phyloP scores from a whole-genome alignment of 176 grass and related monocot species.

The Typha latifolia region DNA sequence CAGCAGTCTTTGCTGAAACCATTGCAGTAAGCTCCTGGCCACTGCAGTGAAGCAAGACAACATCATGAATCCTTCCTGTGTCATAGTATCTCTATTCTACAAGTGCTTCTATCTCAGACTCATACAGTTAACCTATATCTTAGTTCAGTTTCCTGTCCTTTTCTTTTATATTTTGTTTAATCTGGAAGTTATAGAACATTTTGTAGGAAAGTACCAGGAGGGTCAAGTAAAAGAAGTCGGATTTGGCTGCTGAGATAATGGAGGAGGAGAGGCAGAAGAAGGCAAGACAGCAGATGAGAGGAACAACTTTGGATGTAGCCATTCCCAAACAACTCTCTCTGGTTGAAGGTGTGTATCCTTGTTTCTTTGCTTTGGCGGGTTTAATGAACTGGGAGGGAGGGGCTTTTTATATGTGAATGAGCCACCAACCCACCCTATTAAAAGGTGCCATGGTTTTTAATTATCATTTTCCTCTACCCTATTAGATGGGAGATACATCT shows the following conservation, averaged over 20 bases:
- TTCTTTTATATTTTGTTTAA: background rate
- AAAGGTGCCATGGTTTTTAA: too few relatives aligned
- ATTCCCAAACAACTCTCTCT: conserved; percentile 1
- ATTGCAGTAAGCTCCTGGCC: conserved; percentile 22
- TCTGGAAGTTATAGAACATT: too few relatives aligned
- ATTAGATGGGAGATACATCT: too few relatives aligned
- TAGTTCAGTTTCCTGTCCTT: background rate
- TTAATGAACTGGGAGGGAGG: too few relatives aligned
- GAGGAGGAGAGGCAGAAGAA: conserved; percentile 8
- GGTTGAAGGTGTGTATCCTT: too few relatives aligned
- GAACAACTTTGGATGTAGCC: conserved; percentile 14
- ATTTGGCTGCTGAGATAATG: background rate
- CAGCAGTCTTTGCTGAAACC: background rate
- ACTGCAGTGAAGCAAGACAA: conserved; percentile 9
- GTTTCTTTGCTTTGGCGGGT: too few relatives aligned
- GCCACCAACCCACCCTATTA: too few relatives aligned
- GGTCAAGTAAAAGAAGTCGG: conserved; percentile 21
- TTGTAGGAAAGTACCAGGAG: conserved; percentile 2
- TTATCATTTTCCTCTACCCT: too few relatives aligned
- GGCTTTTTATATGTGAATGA: too few relatives aligned
- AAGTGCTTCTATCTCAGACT: too few relatives aligned
- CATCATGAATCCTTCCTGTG: background rate
- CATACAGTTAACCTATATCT: background rate
- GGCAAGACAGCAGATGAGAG: conserved; percentile 16
- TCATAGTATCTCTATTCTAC: background rate